Base-by-base conservation (phyloP, 2,329 filamentous ascomycete genomes). In the Onygena corvina region DNA sequence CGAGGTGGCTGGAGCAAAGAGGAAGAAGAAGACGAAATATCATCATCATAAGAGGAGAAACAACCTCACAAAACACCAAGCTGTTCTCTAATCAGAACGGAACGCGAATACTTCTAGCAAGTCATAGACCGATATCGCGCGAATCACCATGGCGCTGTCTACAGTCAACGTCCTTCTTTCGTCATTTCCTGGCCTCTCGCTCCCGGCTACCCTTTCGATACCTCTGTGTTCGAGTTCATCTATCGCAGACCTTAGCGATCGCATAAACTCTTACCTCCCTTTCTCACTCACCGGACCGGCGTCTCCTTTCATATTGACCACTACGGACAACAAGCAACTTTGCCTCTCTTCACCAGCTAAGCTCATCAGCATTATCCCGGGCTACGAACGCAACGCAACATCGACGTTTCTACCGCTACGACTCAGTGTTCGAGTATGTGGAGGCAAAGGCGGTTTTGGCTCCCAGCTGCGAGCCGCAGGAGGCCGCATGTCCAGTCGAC, bases 401-500 rank as follows among this genome's bases (percentile, higher is more conserved):
- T 79, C 84, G 71, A 79, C 80, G 29, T 82, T 96, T 56, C 74
- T 98, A 12, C 83, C 88, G 0, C 76, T 98, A 3, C 86, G 88
- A 48, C 79, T 98, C 25, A 83, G 81, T 4, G 73, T 83, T 1
- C 84, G 84, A 4, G 71, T 95, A 33, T 85, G 83, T 58, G 92
- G 93, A 71, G 93, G 93, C 63, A 98, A 98, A 64, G 92, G 92
- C 67, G 92, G 92, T 61, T 98, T 98, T 64, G 92, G 92, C 48
- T 96, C 90, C 1, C 93, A 98, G 66, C 80, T 98, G 31, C 86
- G 93, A 62, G 92, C 93, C 0, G 92, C 92, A 2, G 92, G 93
- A 62, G 92, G 93, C 34, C 90, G 93, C 70, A 98, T 98, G 92
- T 94, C 88, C 2, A 90, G 86, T n/a, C 80, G 81, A 58, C 93